Evolutionary conservation across 768 basidiomycete genomes (phyloP).

Genomic region (Phanerochaete sordida): DNA sequence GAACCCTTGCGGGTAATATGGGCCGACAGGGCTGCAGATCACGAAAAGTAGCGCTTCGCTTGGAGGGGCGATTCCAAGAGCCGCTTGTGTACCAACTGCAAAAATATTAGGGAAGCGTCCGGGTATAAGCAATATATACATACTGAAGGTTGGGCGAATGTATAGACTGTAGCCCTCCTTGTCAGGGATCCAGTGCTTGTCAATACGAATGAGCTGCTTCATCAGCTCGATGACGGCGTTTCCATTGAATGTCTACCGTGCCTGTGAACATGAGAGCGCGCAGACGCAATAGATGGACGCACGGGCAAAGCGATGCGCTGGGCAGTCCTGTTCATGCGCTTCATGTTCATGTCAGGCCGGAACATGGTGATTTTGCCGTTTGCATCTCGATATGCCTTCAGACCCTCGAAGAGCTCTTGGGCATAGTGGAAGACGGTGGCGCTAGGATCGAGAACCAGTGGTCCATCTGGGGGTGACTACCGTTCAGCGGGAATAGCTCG

Average conservation of each 20-base stretch:
- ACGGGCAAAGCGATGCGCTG: conserved; percentile 74
- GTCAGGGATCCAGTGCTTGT: conserved; percentile 89
- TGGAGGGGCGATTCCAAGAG: conserved; percentile 44
- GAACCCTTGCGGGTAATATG: conserved; percentile 84
- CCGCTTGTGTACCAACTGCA: conserved; percentile 70
- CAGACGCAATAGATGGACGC: too few relatives aligned
- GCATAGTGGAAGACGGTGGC: conserved; percentile 91
- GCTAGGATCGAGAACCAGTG: conserved; percentile 72
- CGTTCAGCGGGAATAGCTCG: neutral
- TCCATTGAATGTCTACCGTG: conserved; percentile 67
- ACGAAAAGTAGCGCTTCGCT: conserved; percentile 64
- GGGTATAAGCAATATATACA: conserved; percentile 7
- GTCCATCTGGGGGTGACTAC: conserved; percentile 44
- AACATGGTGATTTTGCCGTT: conserved; percentile 78
- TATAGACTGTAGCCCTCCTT: conserved; percentile 89
- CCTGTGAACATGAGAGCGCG: neutral
- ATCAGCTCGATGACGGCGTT: conserved; percentile 73
- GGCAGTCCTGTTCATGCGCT: conserved; percentile 88
- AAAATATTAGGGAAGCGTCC: neutral
- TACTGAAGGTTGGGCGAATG: conserved; percentile 76
- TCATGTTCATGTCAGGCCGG: conserved; percentile 97
- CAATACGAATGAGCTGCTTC: conserved; percentile 79
- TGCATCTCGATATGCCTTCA: conserved; percentile 86
- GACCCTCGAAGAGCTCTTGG: conserved; percentile 86
- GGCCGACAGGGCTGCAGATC: conserved; percentile 63